A percentile compares a stretch with the other conserved stretches of the same genome.
phyloP scores from a whole-genome alignment of 495 filamentous ascomycete genomes.

The Penicillium salamii region DNA sequence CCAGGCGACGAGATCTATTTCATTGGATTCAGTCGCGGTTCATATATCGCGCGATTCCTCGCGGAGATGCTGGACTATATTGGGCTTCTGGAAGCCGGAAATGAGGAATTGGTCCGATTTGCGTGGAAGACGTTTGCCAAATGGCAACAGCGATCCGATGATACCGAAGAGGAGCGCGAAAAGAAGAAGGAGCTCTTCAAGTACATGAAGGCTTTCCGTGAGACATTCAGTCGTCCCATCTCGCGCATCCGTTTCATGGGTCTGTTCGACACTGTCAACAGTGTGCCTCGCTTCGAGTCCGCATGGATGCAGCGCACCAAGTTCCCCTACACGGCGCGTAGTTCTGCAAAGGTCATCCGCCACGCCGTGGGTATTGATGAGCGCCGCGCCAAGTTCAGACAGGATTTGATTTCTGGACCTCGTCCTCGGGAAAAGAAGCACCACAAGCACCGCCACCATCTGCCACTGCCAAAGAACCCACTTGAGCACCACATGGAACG shows the following conservation, averaged over 20 bases:
- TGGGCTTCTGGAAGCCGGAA: conserved; percentile 75
- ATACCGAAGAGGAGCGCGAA: conserved; percentile 52
- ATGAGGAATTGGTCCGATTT: conserved; percentile 81
- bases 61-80: conserved; percentile 86
- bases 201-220: conserved; percentile 80
- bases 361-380: conserved; percentile 82
- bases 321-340: conserved; percentile 79
- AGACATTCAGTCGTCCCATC: conserved; percentile 79
- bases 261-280: conserved; percentile 63
- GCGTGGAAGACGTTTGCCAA: conserved; percentile 87
- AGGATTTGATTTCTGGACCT: conserved; percentile 68
- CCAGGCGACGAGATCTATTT: conserved; percentile 77
- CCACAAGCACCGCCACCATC: conserved; percentile 35
- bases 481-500: conserved; percentile 19
- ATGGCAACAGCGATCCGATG: conserved; percentile 70
- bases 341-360: conserved; percentile 63
- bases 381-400: conserved; percentile 64
- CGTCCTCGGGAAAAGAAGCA: conserved; percentile 31
- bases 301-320: conserved; percentile 83
- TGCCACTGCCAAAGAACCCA: conserved; percentile 25
- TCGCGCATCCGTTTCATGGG: conserved; percentile 59
- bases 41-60: conserved; percentile 84
- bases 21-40: conserved; percentile 82
- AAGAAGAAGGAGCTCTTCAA: conserved; percentile 65
- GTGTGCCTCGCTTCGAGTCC: conserved; percentile 76